Evolutionary conservation across 257 asterid genomes (phyloP).

Genomic region (Solanum piurae): DNA sequence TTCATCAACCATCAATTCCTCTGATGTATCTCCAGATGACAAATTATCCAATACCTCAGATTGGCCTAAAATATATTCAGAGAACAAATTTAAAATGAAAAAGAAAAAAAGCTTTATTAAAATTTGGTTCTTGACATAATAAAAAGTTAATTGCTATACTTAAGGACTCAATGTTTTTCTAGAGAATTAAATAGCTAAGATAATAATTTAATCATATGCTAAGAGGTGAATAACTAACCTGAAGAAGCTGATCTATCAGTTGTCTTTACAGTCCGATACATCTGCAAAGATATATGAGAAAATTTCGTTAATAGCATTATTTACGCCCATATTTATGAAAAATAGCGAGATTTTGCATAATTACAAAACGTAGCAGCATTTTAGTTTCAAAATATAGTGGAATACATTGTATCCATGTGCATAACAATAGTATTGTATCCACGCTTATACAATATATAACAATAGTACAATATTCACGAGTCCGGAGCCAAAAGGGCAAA

Average conservation of each 20-base stretch:
- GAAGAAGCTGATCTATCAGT: conserved; percentile 67
- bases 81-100: neutral
- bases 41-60: conserved; percentile 53
- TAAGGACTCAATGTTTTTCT: neutral
- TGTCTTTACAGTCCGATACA: conserved; percentile 89
- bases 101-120: neutral
- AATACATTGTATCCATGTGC: no score
- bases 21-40: conserved; percentile 68
- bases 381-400: neutral
- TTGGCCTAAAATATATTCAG: conserved; percentile 28
- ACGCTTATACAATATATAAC: no score
- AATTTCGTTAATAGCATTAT: neutral
- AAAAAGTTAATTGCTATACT: neutral
- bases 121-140: neutral
- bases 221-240: conserved; percentile 22
- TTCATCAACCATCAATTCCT: conserved; percentile 25
- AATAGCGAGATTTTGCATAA: neutral
- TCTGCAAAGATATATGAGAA: conserved; percentile 28
- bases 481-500: no score
- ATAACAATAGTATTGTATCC: neutral
- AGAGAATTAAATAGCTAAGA: neutral
- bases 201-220: neutral
- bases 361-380: neutral
- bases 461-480: neutral
- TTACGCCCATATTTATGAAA: neutral